Evolutionary conservation across 1,284 basidiomycete species (phyloP).

Genomic region (Phlebopus sp.): DNA sequence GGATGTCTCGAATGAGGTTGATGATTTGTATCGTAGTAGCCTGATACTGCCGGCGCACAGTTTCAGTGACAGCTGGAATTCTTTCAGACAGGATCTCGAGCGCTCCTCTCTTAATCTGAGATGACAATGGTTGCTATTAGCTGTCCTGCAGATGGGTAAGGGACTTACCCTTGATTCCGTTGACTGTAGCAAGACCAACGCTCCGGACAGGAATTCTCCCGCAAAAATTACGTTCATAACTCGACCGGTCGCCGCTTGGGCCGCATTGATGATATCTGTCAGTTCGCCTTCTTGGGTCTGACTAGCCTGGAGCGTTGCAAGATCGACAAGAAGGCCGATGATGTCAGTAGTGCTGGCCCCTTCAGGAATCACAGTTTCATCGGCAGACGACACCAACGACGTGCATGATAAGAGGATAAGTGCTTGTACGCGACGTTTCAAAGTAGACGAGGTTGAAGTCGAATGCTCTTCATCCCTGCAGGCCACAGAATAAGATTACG

Average conservation of each 20-base stretch:
- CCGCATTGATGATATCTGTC: slow-evolving; percentile 44
- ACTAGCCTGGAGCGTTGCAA: slow-evolving; percentile 18
- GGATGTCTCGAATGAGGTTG: slow-evolving; percentile 44
- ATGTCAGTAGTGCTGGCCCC: slow-evolving; percentile 32
- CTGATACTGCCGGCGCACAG: slow-evolving; percentile 53
- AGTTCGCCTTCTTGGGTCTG: slow-evolving; percentile 21
- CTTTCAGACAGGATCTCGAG: slow-evolving; percentile 66
- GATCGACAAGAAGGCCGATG: slow-evolving; percentile 25
- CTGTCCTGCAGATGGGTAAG: not conserved
- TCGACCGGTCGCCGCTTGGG: slow-evolving; percentile 47
- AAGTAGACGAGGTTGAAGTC: slow-evolving; percentile 39
- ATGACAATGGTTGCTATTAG: not conserved
- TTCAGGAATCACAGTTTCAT: slow-evolving; percentile 36
- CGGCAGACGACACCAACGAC: slow-evolving; percentile 43
- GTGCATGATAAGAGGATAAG: slow-evolving; percentile 52
- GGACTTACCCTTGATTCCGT: slow-evolving; percentile 44
- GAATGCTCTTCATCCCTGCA: slow-evolving; percentile 55
- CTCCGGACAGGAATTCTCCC: slow-evolving; percentile 55
- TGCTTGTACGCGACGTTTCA: slow-evolving; percentile 62
- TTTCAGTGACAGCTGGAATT: slow-evolving; percentile 57
- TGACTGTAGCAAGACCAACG: slow-evolving; percentile 52
- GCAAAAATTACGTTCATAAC: slow-evolving; percentile 65
- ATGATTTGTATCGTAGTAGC: slow-evolving; percentile 52
- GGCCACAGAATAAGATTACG: slow-evolving; percentile 2
- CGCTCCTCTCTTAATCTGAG: slow-evolving; percentile 60